Conservation (phyloP, 2,329 filamentous ascomycete genomes). For the Ramularia collo-cygni region DNA sequence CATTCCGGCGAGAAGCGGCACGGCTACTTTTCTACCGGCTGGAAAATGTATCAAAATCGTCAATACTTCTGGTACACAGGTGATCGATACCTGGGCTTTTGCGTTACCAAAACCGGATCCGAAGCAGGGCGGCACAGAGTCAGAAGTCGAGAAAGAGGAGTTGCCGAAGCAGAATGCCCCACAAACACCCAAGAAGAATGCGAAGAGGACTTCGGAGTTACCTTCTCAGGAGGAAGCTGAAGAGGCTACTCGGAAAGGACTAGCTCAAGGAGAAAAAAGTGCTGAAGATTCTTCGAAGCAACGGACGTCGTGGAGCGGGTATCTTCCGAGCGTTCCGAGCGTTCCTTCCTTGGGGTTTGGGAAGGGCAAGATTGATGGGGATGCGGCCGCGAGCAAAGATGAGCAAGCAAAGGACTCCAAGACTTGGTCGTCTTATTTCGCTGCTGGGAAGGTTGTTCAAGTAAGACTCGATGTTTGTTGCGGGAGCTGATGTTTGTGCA, state of each 20-base stretch:
- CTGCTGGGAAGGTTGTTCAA: slow-evolving; percentile 33
- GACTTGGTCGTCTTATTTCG: slow-evolving; percentile 43
- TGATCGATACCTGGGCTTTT: slow-evolving; percentile 46
- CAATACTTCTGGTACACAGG: slow-evolving; percentile 45
- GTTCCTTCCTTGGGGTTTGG: slow-evolving; percentile 11
- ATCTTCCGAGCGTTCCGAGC: slow-evolving; percentile 21
- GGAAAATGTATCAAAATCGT: slow-evolving; percentile 45
- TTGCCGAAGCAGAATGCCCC: slow-evolving; percentile 17
- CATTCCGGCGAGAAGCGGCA: slow-evolving; percentile 44
- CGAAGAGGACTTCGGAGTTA: slow-evolving; percentile 25
- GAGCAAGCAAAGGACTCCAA: slow-evolving; percentile 31
- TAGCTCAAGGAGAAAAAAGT: slow-evolving; percentile 16
- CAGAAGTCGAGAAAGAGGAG: slow-evolving; percentile 16
- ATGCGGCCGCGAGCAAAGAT: neutral
- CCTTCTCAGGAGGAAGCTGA: slow-evolving; percentile 32
- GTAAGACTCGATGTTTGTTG: no score
- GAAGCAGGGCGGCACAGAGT: slow-evolving; percentile 17
- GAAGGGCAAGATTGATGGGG: slow-evolving; percentile 11
- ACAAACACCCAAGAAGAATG: slow-evolving; percentile 17
- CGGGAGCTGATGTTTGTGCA: no score
- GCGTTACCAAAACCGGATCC: slow-evolving; percentile 39
- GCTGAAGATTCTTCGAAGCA: slow-evolving; percentile 21
- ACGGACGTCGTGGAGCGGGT: slow-evolving; percentile 24
- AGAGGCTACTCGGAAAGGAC: slow-evolving; percentile 23
- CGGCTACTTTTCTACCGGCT: slow-evolving; percentile 44